Evolutionary conservation across 768 basidiomycete genomes (phyloP).

Genomic region (Mycena amicta): DNA sequence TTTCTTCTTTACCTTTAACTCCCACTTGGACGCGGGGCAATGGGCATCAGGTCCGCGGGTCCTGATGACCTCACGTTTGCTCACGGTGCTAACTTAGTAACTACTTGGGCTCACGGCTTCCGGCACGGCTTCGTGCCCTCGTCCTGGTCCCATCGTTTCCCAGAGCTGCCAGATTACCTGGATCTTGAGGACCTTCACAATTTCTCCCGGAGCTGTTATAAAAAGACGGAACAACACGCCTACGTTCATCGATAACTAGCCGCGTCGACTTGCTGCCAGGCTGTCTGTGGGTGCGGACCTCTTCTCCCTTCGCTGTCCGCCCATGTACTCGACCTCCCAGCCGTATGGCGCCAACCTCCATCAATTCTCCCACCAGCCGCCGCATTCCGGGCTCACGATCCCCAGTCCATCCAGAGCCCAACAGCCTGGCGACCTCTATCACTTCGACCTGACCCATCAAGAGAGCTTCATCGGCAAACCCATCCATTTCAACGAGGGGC

Average conservation of each 20-base stretch:
- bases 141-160: neutral
- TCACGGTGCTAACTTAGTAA: neutral
- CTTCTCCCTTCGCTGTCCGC: too few relatives aligned
- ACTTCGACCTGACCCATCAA: neutral
- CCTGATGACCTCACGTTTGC: constrained; percentile 1
- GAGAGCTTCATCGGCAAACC: constrained; percentile 46
- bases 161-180: constrained; percentile 1
- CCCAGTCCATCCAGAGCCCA: neutral
- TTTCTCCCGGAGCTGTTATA: neutral
- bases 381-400: neutral
- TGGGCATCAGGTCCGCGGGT: neutral
- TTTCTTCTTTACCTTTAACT: neutral
- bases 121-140: neutral
- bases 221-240: neutral
- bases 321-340: neutral
- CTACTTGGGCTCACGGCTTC: constrained; percentile 2
- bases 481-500: constrained; percentile 59
- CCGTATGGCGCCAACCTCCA: neutral
- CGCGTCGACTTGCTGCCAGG: neutral
- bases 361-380: neutral
- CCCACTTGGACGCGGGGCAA: neutral
- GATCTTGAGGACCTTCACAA: neutral
- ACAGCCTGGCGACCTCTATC: neutral
- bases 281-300: neutral
- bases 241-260: neutral